phyloP scores from a whole-genome alignment of 2,329 filamentous ascomycete genomes.

The Xylariaceae sp. region DNA sequence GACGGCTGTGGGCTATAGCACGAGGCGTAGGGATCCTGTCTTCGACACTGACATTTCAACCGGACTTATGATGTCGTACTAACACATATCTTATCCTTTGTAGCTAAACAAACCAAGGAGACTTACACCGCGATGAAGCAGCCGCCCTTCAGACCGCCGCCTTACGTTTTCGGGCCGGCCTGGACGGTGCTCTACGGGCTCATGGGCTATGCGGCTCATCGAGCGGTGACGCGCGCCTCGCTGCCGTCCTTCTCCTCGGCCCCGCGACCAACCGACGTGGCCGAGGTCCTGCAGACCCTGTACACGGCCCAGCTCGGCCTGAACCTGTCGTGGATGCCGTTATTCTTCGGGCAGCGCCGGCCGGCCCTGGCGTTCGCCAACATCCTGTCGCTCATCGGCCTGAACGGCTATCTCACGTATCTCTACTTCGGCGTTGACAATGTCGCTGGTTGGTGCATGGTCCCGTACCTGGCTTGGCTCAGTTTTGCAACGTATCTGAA shows the following conservation, averaged over 20 bases:
- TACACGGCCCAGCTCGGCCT: constrained; percentile 82
- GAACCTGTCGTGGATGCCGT: constrained; percentile 85
- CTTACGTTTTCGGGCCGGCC: constrained; percentile 57
- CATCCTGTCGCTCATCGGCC: constrained; percentile 64
- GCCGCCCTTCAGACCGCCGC: constrained; percentile 56
- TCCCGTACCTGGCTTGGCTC: constrained; percentile 82
- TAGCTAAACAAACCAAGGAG: constrained; percentile 53
- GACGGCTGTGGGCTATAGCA: constrained; percentile 65
- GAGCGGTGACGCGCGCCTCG: constrained; percentile 61
- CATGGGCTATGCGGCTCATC: constrained; percentile 88
- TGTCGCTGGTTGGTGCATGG: constrained; percentile 66
- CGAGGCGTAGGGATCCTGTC: constrained; percentile 48
- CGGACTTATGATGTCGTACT: no score
- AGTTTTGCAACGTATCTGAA: constrained; percentile 83
- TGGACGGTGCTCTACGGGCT: constrained; percentile 64
- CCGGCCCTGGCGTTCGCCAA: constrained; percentile 72
- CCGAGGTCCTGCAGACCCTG: constrained; percentile 64
- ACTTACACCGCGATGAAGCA: constrained; percentile 64
- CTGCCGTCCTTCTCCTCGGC: constrained; percentile 47
- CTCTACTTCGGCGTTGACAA: constrained; percentile 71
- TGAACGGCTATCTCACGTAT: constrained; percentile 68
- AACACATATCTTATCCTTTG: constrained; percentile 14
- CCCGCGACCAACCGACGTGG: no score
- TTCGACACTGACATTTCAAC: no score
- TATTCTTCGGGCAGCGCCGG: constrained; percentile 77